Percentiles rank a stretch among this genome's conserved stretches.
Evolutionary conservation across 148 eudicot species (phyloP).

Genomic region (Oxyria digyna): DNA sequence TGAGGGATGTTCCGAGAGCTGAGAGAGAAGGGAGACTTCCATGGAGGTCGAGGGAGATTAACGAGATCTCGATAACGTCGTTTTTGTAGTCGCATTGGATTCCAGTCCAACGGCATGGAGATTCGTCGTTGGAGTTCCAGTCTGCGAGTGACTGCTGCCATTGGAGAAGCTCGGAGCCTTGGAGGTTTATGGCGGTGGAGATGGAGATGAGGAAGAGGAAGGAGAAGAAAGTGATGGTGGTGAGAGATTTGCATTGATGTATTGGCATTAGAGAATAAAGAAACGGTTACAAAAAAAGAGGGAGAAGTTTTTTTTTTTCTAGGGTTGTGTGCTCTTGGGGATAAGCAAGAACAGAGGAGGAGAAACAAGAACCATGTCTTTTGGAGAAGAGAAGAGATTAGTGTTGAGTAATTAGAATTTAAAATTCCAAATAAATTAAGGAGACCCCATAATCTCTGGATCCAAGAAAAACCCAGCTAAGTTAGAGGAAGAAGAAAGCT

Average conservation of each 20-base stretch:
- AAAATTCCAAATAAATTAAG: slow-evolving; percentile 15
- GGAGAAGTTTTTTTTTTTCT: slow-evolving; percentile 15
- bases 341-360: slow-evolving; percentile 24
- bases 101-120: slow-evolving; percentile 68
- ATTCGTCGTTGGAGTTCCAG: slow-evolving; percentile 45
- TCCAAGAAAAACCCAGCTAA: slow-evolving; percentile 81
- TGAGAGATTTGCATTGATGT: slow-evolving; percentile 32
- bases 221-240: slow-evolving; percentile 12
- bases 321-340: slow-evolving; percentile 3
- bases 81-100: slow-evolving; percentile 41
- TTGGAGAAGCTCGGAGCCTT: slow-evolving; percentile 56
- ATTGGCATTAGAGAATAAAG: slow-evolving; percentile 51
- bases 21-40: slow-evolving; percentile 51
- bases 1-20: slow-evolving; percentile 28
- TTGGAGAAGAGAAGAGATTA: slow-evolving; percentile 17
- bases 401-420: slow-evolving; percentile 2
- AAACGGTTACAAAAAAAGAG: slow-evolving; percentile 29
- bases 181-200: slow-evolving; percentile 37
- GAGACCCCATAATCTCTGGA: slow-evolving; percentile 55
- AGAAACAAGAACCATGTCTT: slow-evolving; percentile 34
- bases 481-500: slow-evolving; percentile 21
- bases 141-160: slow-evolving; percentile 49
- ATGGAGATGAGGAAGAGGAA: slow-evolving; percentile 9
- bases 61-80: slow-evolving; percentile 44
- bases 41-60: slow-evolving; percentile 53